Evolutionary conservation across 345 rosid species (phyloP).

Genomic region (Gossypium arboreum): DNA sequence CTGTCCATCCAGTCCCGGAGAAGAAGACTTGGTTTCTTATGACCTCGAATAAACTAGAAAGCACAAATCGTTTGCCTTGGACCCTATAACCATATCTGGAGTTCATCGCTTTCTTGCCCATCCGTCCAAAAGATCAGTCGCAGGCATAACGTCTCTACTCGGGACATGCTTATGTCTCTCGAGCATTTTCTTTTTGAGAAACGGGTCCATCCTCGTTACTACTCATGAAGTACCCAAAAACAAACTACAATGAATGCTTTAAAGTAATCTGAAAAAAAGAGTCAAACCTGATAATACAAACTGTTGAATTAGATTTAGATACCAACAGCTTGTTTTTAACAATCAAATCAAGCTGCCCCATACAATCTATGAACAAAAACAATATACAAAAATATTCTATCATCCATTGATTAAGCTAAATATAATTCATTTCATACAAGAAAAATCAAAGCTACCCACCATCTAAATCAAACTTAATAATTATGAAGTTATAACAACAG

Average conservation of each 20-base stretch:
- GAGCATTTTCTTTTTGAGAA: constrained; percentile 15
- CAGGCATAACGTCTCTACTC: constrained; percentile 38
- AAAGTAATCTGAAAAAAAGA: background rate
- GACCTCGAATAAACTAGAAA: too few relatives aligned
- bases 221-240: constrained; percentile 5
- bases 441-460: background rate
- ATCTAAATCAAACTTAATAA: background rate
- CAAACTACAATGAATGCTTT: background rate
- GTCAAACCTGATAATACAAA: background rate
- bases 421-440: background rate
- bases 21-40: constrained; percentile 17
- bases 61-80: constrained; percentile 19
- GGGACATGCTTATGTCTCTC: constrained; percentile 15
- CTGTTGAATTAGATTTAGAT: background rate
- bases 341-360: background rate
- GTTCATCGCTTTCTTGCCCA: constrained; percentile 39
- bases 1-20: constrained; percentile 22
- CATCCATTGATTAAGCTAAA: background rate
- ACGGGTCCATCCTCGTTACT: constrained; percentile 20
- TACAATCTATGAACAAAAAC: background rate
- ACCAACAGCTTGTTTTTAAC: background rate
- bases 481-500: background rate
- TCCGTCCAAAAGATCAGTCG: constrained; percentile 71
- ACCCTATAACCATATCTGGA: constrained; percentile 29
- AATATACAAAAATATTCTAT: background rate